Percentiles rank a stretch among this genome's conserved stretches.
phyloP scores from a whole-genome alignment of 768 basidiomycete genomes.

The Trametes cingulata region DNA sequence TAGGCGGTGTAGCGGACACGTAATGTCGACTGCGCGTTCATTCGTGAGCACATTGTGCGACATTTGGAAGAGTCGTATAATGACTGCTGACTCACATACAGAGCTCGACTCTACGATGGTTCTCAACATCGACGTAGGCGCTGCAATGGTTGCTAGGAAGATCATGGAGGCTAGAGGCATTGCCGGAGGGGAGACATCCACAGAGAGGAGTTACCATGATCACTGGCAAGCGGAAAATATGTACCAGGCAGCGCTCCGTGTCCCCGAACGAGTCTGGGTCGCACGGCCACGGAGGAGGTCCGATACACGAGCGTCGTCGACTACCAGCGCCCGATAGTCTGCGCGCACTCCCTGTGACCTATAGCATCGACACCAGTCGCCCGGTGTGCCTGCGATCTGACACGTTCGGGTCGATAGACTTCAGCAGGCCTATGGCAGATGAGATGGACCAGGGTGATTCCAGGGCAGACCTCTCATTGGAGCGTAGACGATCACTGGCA shows the following conservation, averaged over 20 bases:
- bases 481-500: not conserved
- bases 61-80: not conserved
- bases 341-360: not conserved
- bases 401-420: conserved; percentile 12
- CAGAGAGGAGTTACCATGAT: no score
- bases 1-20: not conserved
- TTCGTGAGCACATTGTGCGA: not conserved
- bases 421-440: not conserved
- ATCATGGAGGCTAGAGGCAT: no score
- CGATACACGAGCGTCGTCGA: not conserved
- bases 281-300: not conserved
- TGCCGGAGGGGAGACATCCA: no score
- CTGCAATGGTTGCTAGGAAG: no score
- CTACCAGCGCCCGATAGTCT: not conserved
- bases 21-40: not conserved
- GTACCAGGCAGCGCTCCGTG: not conserved
- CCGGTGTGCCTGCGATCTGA: conserved; percentile 4
- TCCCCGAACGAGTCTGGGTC: not conserved
- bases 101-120: not conserved
- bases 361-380: not conserved
- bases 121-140: no score
- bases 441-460: not conserved
- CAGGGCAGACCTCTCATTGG: not conserved
- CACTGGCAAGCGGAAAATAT: not conserved
- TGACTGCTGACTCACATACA: not conserved